Percentiles rank a stretch among this genome's conserved stretches.
Evolutionary conservation across 768 basidiomycete species (phyloP).

Genomic region (Tremella fuciformis): DNA sequence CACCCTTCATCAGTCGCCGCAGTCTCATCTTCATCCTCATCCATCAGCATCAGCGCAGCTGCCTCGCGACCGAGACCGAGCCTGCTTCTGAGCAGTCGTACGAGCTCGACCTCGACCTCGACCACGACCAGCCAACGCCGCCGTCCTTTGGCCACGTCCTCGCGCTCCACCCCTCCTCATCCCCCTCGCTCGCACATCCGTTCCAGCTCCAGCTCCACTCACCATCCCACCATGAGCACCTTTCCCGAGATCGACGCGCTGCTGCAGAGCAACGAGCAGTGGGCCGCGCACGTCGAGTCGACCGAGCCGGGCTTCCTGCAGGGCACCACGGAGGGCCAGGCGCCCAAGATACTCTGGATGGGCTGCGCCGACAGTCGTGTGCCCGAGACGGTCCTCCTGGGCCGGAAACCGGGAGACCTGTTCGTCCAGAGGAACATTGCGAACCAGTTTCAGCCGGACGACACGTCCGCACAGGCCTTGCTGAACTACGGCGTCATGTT

Average conservation of each 20-base stretch:
- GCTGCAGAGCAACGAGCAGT: slow-evolving; percentile 62
- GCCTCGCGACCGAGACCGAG: too few relatives aligned
- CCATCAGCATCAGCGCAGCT: too few relatives aligned
- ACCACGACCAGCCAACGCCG: too few relatives aligned
- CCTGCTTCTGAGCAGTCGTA: too few relatives aligned
- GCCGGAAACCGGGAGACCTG: slow-evolving; percentile 66
- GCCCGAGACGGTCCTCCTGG: slow-evolving; percentile 64
- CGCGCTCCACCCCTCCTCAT: too few relatives aligned
- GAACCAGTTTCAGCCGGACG: slow-evolving; percentile 71
- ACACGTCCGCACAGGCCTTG: slow-evolving; percentile 69
- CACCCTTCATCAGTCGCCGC: too few relatives aligned
- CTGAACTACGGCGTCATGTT: slow-evolving; percentile 69
- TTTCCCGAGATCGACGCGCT: slow-evolving; percentile 52
- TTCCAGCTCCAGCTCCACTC: too few relatives aligned
- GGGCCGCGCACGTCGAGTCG: slow-evolving; percentile 63
- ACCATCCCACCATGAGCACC: slow-evolving; percentile 55
- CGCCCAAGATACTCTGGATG: slow-evolving; percentile 49
- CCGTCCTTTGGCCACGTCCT: too few relatives aligned
- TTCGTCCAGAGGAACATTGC: slow-evolving; percentile 75
- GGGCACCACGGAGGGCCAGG: slow-evolving; percentile 61
- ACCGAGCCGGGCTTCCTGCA: slow-evolving; percentile 66
- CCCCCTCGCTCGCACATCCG: too few relatives aligned
- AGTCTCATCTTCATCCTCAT: too few relatives aligned
- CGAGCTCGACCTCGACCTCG: too few relatives aligned
- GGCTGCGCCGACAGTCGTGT: slow-evolving; percentile 72